These are phyloP conservation scores for Chlamydomonas applanata DNA, from an alignment of 139 green algal species.

Conservation along the genomic window DNA sequence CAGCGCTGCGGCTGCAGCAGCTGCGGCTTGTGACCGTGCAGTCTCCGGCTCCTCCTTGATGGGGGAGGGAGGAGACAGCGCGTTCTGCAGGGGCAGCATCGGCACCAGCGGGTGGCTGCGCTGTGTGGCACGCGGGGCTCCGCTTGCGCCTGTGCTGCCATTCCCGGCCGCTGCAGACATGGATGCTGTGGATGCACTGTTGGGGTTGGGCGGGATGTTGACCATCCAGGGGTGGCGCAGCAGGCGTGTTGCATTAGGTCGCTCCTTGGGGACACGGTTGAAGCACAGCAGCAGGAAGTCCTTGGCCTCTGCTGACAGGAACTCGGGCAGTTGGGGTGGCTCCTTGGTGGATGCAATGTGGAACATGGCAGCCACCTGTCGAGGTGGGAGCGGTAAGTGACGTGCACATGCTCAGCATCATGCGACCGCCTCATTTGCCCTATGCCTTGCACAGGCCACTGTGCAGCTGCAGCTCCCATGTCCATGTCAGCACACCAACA, in stretches of 20 bases:
- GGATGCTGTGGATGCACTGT: neutral
- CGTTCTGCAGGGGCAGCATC: neutral
- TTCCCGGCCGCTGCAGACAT: constrained; percentile 9
- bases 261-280: constrained; percentile 66
- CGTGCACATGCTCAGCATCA: neutral
- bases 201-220: neutral
- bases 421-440: no score
- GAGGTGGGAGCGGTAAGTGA: neutral
- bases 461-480: no score
- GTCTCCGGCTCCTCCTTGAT: constrained; percentile 33
- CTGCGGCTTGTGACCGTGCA: constrained; percentile 1
- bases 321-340: constrained; percentile 70
- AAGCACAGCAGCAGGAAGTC: constrained; percentile 96
- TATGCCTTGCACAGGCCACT: no score
- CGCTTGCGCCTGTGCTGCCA: neutral
- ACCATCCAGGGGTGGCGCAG: constrained; percentile 78
- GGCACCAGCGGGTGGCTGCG: neutral
- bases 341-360: constrained; percentile 84
- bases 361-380: constrained; percentile 77
- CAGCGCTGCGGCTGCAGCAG: neutral
- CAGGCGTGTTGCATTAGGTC: constrained; percentile 69
- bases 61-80: constrained; percentile 30
- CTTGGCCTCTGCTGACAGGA: constrained; percentile 69
- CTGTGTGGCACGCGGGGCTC: constrained; percentile 7
- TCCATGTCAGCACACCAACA: no score